Conservation (phyloP, 257 asterid genomes). For the Scutellaria minor region DNA sequence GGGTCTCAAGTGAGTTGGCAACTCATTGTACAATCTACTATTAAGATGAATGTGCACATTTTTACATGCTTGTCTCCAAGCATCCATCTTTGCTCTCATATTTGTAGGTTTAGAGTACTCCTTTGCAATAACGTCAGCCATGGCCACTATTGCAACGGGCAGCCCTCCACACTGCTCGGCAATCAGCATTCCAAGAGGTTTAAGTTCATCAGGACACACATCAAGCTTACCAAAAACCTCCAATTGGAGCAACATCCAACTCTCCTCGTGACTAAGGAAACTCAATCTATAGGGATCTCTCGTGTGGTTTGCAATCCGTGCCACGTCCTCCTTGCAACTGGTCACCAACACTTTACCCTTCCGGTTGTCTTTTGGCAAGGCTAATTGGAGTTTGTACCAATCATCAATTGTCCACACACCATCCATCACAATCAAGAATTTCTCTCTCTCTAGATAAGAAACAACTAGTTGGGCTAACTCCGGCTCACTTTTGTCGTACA, state of each 20-base stretch:
- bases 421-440: constrained; percentile 23
- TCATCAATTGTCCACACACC: background rate
- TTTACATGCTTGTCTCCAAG: constrained; percentile 42
- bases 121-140: background rate
- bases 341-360: constrained; percentile 49
- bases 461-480: background rate
- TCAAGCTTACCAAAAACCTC: constrained; percentile 19
- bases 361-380: background rate
- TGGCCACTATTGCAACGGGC: constrained; percentile 17
- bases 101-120: background rate
- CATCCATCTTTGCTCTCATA: background rate
- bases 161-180: background rate
- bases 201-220: background rate
- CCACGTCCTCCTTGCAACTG: constrained; percentile 39
- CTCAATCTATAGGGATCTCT: background rate
- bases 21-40: constrained; percentile 2
- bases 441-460: background rate
- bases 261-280: background rate
- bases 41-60: constrained; percentile 31
- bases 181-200: background rate
- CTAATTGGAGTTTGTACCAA: background rate
- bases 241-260: background rate
- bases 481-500: background rate
- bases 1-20: background rate
- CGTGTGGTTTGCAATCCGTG: background rate